A percentile compares a stretch with the other conserved stretches of the same genome.
Evolutionary conservation across 225 moss, liverwort and hornwort species (phyloP).

Genomic region (Climacium dendroides): DNA sequence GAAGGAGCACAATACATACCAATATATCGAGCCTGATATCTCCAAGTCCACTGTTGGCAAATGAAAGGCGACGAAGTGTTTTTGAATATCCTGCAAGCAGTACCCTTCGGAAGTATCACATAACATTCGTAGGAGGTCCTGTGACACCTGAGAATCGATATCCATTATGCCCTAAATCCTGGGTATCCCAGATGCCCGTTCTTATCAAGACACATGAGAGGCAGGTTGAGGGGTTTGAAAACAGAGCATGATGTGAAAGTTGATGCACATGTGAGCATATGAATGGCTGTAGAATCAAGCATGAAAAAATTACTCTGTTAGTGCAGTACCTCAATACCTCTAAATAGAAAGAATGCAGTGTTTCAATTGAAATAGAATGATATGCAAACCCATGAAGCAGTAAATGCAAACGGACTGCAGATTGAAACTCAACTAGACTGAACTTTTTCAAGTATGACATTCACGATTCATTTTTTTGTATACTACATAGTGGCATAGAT

Average conservation of each 20-base stretch:
- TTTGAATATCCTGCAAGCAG: constrained; percentile 25
- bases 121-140: neutral
- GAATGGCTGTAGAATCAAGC: neutral
- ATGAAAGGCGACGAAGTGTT: constrained; percentile 39
- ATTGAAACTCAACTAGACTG: neutral
- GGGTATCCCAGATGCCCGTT: neutral
- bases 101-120: neutral
- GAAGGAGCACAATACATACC: neutral
- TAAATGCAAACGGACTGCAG: neutral
- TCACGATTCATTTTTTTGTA: neutral
- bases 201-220: neutral
- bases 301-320: neutral
- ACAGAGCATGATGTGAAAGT: neutral
- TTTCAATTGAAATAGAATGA: neutral
- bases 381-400: neutral
- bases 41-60: constrained; percentile 56
- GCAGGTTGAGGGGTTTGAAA: neutral
- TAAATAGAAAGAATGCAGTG: neutral
- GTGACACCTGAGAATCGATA: neutral
- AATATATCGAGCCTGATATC: constrained; percentile 39
- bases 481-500: neutral
- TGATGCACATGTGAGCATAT: neutral
- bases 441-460: neutral
- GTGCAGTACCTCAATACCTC: neutral
- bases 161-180: neutral